phyloP scores from a whole-genome alignment of 2,329 filamentous ascomycete species.

The Diaporthe citriasiana region DNA sequence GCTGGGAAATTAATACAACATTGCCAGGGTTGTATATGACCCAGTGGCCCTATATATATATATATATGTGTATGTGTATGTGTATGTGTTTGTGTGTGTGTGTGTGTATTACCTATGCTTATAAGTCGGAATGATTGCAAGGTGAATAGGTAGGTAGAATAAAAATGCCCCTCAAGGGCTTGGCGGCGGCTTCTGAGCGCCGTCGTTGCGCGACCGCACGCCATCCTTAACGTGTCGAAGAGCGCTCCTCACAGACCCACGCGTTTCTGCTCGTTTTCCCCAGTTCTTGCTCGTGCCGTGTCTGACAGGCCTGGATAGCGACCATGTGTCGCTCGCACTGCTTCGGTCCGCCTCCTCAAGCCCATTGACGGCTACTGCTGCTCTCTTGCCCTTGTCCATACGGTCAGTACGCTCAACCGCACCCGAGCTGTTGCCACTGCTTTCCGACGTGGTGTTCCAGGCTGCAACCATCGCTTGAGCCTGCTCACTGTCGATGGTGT shows the following conservation, averaged over 20 bases:
- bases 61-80: neutral
- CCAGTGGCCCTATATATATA: neutral
- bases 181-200: neutral
- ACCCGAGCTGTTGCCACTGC: neutral
- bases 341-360: neutral
- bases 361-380: neutral
- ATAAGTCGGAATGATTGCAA: neutral
- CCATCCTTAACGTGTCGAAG: constrained; percentile 19
- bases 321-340: constrained; percentile 11
- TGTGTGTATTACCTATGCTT: no score
- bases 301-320: neutral
- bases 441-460: neutral
- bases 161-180: neutral
- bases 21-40: neutral
- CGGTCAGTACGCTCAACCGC: neutral
- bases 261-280: constrained; percentile 7
- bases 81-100: neutral
- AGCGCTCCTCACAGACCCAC: constrained; percentile 2
- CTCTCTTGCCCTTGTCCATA: neutral
- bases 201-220: constrained; percentile 4
- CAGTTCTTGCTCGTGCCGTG: neutral
- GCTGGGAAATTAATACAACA: neutral
- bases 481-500: neutral
- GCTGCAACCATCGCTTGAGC: constrained; percentile 2
- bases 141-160: neutral